phyloP scores from a whole-genome alignment of 805 yeast species.

The Pichia gijzeniarum region DNA sequence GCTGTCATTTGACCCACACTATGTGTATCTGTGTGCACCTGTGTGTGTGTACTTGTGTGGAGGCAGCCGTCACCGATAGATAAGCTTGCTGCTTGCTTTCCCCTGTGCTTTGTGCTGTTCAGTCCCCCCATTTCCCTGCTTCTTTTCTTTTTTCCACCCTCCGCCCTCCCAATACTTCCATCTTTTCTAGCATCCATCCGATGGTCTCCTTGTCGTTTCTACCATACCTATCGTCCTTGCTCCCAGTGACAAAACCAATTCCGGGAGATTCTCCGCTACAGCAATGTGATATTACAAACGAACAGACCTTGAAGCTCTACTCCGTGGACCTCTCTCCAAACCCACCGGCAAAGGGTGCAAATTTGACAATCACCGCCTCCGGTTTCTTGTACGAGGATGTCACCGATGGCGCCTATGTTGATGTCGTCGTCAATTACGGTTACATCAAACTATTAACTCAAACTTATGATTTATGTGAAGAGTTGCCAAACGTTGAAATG shows the following conservation, averaged over 20 bases:
- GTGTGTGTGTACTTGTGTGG: too few relatives aligned
- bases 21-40: too few relatives aligned
- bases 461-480: constrained; percentile 90
- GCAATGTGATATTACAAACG: constrained; percentile 59
- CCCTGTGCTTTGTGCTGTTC: too few relatives aligned
- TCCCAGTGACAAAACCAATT: constrained; percentile 51
- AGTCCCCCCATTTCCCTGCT: too few relatives aligned
- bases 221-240: constrained; percentile 1
- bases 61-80: too few relatives aligned
- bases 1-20: too few relatives aligned
- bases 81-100: too few relatives aligned
- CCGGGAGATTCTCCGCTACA: constrained; percentile 88
- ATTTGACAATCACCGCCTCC: constrained; percentile 69
- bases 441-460: constrained; percentile 82
- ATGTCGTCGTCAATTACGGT: constrained; percentile 88
- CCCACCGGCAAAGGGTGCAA: constrained; percentile 84
- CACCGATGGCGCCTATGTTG: constrained; percentile 87
- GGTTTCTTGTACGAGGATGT: constrained; percentile 55
- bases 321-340: constrained; percentile 65
- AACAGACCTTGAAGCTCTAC: constrained; percentile 60
- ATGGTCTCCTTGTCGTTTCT: constrained; percentile 4
- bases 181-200: too few relatives aligned
- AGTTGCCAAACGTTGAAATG: constrained; percentile 74
- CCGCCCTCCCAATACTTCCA: too few relatives aligned
- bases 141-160: too few relatives aligned